phyloP scores from a whole-genome alignment of 1,284 basidiomycete genomes.

The Puccinia coronata region DNA sequence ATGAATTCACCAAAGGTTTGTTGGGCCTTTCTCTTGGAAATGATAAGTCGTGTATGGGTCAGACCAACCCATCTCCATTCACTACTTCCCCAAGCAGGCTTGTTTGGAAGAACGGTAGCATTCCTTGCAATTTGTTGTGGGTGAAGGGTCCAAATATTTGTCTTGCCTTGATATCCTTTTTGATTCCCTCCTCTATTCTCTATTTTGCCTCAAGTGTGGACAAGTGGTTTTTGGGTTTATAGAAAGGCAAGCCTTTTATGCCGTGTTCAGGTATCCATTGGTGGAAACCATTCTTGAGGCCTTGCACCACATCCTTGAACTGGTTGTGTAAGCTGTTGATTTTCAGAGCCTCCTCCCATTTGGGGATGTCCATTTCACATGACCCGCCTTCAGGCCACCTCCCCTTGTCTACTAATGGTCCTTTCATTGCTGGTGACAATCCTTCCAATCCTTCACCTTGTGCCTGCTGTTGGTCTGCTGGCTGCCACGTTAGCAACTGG shows the following conservation, averaged over 20 bases:
- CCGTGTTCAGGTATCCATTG: not conserved
- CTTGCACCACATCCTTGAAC: not conserved
- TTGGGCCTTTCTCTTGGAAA: not conserved
- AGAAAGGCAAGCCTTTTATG: not conserved
- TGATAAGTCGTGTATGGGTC: conserved; percentile 1
- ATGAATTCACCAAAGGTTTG: conserved; percentile 11
- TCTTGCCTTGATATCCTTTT: not conserved
- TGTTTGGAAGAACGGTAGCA: not conserved
- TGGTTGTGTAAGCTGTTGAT: not conserved
- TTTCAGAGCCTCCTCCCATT: not conserved
- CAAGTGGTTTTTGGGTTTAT: not conserved
- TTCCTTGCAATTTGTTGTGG: not conserved
- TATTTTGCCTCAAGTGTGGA: not conserved
- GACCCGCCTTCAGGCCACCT: too few relatives aligned
- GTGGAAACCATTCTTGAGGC: not conserved
- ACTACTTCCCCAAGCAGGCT: not conserved
- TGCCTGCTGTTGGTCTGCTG: too few relatives aligned
- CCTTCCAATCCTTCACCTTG: too few relatives aligned
- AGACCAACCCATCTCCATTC: conserved; percentile 6
- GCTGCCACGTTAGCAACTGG: too few relatives aligned
- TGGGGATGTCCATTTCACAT: too few relatives aligned
- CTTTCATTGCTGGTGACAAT: too few relatives aligned
- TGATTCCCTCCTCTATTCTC: too few relatives aligned
- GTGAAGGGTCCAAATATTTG: conserved; percentile 11
- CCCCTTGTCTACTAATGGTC: too few relatives aligned